Evolutionary conservation across 352 stramenopile species (phyloP).

Genomic region (Globisporangium recalcitrans): DNA sequence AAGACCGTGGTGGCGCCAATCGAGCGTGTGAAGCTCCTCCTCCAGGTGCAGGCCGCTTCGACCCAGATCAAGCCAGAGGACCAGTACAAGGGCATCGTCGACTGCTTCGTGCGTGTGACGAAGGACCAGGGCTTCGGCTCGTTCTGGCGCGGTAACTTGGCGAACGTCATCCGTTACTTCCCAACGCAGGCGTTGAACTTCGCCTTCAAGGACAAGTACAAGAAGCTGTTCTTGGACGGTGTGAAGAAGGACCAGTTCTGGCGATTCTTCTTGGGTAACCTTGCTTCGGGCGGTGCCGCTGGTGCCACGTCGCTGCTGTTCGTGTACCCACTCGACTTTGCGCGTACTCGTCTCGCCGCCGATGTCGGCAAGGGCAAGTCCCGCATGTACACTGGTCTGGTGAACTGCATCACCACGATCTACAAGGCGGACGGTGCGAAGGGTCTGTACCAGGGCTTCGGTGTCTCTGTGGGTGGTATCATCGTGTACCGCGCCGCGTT

Average conservation of each 20-base stretch:
- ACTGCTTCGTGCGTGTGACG: constrained; percentile 88
- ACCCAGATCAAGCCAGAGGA: constrained; percentile 89
- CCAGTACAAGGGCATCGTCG: constrained; percentile 90
- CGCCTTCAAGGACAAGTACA: constrained; percentile 93
- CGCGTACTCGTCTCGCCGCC: constrained; percentile 97
- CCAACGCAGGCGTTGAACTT: constrained; percentile 92
- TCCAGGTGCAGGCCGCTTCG: constrained; percentile 89
- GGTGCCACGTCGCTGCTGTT: constrained; percentile 95
- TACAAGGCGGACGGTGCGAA: constrained; percentile 87
- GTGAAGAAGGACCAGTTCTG: constrained; percentile 96
- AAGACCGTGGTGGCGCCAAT: constrained; percentile 90
- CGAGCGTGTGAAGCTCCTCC: constrained; percentile 89
- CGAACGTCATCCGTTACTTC: constrained; percentile 92
- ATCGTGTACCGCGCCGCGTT: constrained; percentile 98
- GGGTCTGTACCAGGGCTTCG: constrained; percentile 98
- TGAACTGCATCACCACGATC: constrained; percentile 97
- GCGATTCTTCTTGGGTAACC: constrained; percentile 98
- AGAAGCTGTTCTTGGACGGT: constrained; percentile 83
- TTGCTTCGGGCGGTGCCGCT: constrained; percentile 95
- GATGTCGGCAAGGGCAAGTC: constrained; percentile 97
- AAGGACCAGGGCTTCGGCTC: constrained; percentile 85
- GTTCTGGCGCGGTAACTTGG: constrained; percentile 90
- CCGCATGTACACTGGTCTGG: constrained; percentile 96
- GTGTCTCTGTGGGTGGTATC: constrained; percentile 97
- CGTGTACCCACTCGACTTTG: constrained; percentile 98